Evolutionary conservation across 2,329 filamentous ascomycete genomes (phyloP).

Genomic region (Epichloe coenophiala): DNA sequence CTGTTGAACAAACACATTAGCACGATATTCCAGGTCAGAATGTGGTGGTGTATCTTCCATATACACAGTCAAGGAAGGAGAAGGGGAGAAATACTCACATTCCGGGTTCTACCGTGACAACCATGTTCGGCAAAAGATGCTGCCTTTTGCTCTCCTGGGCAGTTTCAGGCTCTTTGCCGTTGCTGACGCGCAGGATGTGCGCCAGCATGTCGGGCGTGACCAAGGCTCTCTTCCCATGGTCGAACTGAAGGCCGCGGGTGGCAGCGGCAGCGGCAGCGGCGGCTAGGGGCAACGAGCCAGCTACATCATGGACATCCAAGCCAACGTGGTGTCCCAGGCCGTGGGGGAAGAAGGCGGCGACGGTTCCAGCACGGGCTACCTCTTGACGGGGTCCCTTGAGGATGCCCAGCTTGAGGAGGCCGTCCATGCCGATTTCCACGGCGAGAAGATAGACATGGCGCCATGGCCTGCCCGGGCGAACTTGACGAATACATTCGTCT

Average conservation of each 20-base stretch:
- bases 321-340: slow-evolving; percentile 53
- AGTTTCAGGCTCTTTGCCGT: slow-evolving; percentile 6
- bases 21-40: not conserved
- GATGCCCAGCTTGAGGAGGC: slow-evolving; percentile 59
- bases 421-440: slow-evolving; percentile 56
- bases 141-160: slow-evolving; percentile 18
- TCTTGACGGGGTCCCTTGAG: slow-evolving; percentile 49
- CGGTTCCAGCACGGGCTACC: slow-evolving; percentile 36
- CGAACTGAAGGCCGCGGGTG: slow-evolving; percentile 16
- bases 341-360: slow-evolving; percentile 50
- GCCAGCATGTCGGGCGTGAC: slow-evolving; percentile 23
- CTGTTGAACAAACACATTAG: slow-evolving; percentile 21
- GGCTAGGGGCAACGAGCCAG: slow-evolving; percentile 21
- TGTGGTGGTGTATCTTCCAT: not conserved
- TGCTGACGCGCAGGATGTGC: slow-evolving; percentile 1
- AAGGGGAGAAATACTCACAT: slow-evolving; percentile 29
- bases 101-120: slow-evolving; percentile 71
- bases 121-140: slow-evolving; percentile 45
- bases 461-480: slow-evolving; percentile 58
- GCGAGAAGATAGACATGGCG: slow-evolving; percentile 61
- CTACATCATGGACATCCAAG: slow-evolving; percentile 50
- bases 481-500: slow-evolving; percentile 51
- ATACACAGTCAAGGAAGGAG: not conserved
- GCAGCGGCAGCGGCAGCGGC: slow-evolving; percentile 16
- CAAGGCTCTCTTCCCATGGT: slow-evolving; percentile 27